phyloP scores from a whole-genome alignment of 306 rosid genomes.

The Pachyrhizus erosus region DNA sequence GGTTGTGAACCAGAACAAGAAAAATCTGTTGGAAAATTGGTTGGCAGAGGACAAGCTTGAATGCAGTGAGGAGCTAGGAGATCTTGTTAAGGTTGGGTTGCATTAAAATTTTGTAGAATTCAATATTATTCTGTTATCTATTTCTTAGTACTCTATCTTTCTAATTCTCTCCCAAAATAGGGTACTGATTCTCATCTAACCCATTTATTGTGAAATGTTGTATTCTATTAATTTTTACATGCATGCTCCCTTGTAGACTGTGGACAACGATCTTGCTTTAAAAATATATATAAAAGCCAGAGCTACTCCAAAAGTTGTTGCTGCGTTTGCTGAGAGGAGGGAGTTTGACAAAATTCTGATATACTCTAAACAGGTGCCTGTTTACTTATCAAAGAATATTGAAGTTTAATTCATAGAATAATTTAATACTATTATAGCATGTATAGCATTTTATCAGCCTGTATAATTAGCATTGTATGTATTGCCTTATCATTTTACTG shows the following conservation, averaged over 20 bases:
- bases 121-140: constrained; percentile 4
- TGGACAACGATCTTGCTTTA: constrained; percentile 93
- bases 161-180: not conserved
- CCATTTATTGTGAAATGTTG: constrained; percentile 20
- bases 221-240: constrained; percentile 35
- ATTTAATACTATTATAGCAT: constrained; percentile 4
- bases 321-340: constrained; percentile 99
- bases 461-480: not conserved
- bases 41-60: constrained; percentile 99
- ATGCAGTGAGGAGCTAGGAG: constrained; percentile 99
- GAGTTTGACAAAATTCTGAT: constrained; percentile 97
- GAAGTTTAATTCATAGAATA: constrained; percentile 35
- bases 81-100: constrained; percentile 91
- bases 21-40: constrained; percentile 98
- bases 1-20: constrained; percentile 99
- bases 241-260: constrained; percentile 66
- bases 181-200: not conserved
- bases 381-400: constrained; percentile 22
- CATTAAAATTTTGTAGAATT: constrained; percentile 25
- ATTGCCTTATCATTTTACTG: constrained; percentile 25
- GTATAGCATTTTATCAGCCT: not conserved
- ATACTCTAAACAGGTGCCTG: constrained; percentile 91
- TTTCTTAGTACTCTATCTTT: constrained; percentile 27
- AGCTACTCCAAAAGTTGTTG: constrained; percentile 99
- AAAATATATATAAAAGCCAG: constrained; percentile 97